These are phyloP conservation scores for Neckera pumila DNA, from an alignment of 225 moss, liverwort and hornwort species.

Conservation along the genomic window DNA sequence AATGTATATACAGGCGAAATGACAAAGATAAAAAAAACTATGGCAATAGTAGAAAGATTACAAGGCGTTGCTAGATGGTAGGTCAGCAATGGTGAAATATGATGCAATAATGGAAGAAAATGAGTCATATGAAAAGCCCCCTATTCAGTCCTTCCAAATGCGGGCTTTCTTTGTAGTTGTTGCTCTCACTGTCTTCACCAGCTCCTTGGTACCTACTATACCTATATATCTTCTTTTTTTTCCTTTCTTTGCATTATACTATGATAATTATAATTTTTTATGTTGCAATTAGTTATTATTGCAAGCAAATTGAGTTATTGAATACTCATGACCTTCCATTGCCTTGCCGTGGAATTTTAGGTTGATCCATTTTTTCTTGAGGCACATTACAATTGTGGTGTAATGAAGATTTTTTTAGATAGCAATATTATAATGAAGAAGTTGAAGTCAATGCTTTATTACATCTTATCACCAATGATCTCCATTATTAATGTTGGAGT, in stretches of 20 bases:
- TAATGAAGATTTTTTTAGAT: background rate
- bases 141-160: conserved; percentile 25
- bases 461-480: background rate
- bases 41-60: background rate
- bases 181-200: conserved; percentile 67
- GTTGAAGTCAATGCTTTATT: background rate
- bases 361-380: background rate
- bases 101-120: background rate
- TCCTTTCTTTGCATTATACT: no score
- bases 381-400: background rate
- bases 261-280: no score
- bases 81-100: background rate
- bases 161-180: conserved; percentile 38
- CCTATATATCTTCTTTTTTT: background rate
- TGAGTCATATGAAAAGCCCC: background rate
- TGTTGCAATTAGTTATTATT: no score
- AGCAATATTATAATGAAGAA: background rate
- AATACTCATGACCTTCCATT: background rate
- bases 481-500: background rate
- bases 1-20: background rate
- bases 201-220: conserved; percentile 39
- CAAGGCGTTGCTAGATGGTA: background rate
- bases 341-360: background rate
- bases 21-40: background rate
- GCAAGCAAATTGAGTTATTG: background rate